A percentile compares a stretch with the other conserved stretches of the same genome.
These are phyloP conservation scores for Beauveria scarabaeidicola DNA, from an alignment of 2,329 filamentous ascomycete species.

Conservation along the genomic window DNA sequence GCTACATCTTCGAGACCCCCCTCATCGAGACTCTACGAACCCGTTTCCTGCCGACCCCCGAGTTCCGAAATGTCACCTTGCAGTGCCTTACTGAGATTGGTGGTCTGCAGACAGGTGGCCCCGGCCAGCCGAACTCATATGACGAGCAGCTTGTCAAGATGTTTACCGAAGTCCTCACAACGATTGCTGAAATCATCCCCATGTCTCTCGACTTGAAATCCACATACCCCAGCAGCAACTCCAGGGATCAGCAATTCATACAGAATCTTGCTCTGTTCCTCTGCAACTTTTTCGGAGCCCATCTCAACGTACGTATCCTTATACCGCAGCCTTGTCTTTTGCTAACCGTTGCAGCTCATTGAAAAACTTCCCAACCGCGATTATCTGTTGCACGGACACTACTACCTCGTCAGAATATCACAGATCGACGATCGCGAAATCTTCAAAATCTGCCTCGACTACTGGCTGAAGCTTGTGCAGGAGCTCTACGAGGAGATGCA, in stretches of 20 bases:
- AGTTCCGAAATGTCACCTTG: slow-evolving; percentile 93
- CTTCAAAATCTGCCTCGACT: slow-evolving; percentile 98
- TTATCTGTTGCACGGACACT: slow-evolving; percentile 91
- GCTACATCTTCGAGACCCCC: slow-evolving; percentile 96
- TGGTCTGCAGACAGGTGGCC: slow-evolving; percentile 74
- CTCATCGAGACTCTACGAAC: slow-evolving; percentile 91
- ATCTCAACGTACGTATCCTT: slow-evolving; percentile 58
- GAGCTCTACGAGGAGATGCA: slow-evolving; percentile 99
- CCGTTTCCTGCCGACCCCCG: slow-evolving; percentile 83
- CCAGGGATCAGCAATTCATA: slow-evolving; percentile 92
- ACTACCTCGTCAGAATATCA: slow-evolving; percentile 95
- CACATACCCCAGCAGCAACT: slow-evolving; percentile 86
- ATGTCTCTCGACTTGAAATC: slow-evolving; percentile 81
- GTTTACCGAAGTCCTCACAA: slow-evolving; percentile 94
- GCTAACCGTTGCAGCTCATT: slow-evolving; percentile 54
- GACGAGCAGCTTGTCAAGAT: slow-evolving; percentile 95
- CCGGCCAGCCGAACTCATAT: slow-evolving; percentile 61
- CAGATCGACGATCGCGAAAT: slow-evolving; percentile 98
- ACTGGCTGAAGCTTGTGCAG: slow-evolving; percentile 97
- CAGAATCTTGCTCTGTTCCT: slow-evolving; percentile 94
- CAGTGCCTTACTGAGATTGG: slow-evolving; percentile 98
- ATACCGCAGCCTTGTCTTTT: neutral
- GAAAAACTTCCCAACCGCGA: slow-evolving; percentile 94
- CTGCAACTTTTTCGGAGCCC: slow-evolving; percentile 93
- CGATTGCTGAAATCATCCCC: slow-evolving; percentile 88